These are phyloP conservation scores for Leptographium procerum DNA, from an alignment of 2,329 filamentous ascomycete species.

Conservation along the genomic window DNA sequence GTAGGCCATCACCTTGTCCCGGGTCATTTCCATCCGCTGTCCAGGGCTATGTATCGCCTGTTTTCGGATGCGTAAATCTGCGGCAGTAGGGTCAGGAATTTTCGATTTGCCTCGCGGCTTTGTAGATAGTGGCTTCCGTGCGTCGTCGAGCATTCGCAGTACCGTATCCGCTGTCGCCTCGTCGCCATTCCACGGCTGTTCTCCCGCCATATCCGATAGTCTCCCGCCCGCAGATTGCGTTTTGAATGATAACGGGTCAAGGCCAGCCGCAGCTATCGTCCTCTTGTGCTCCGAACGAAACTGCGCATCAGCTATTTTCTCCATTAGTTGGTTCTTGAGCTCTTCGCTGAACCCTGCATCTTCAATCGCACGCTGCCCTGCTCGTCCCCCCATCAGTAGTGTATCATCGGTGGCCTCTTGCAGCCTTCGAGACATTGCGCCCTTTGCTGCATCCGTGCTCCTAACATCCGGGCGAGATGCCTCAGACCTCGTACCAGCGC, in stretches of 20 bases:
- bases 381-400: conserved; percentile 44
- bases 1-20: conserved; percentile 46
- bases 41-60: conserved; percentile 28
- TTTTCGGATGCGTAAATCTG: conserved; percentile 40
- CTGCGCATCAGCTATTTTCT: conserved; percentile 42
- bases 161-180: conserved; percentile 66
- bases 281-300: conserved; percentile 39
- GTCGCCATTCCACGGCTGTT: conserved; percentile 64
- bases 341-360: conserved; percentile 54
- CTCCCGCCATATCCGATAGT: conserved; percentile 53
- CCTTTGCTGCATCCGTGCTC: conserved; percentile 15
- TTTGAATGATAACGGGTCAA: conserved; percentile 19
- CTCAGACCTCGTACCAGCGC: not conserved
- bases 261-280: conserved; percentile 35
- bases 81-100: conserved; percentile 27
- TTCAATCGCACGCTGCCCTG: conserved; percentile 47
- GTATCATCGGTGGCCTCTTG: conserved; percentile 53
- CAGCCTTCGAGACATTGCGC: conserved; percentile 45
- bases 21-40: conserved; percentile 39
- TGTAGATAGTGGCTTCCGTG: conserved; percentile 55
- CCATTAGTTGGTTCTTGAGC: conserved; percentile 45
- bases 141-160: conserved; percentile 74
- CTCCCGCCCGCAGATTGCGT: conserved; percentile 49
- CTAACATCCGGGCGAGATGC: not conserved
- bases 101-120: conserved; percentile 34